Evolutionary conservation across 805 yeast species (phyloP).

Genomic region (Tetrapisispora iriomotensis): DNA sequence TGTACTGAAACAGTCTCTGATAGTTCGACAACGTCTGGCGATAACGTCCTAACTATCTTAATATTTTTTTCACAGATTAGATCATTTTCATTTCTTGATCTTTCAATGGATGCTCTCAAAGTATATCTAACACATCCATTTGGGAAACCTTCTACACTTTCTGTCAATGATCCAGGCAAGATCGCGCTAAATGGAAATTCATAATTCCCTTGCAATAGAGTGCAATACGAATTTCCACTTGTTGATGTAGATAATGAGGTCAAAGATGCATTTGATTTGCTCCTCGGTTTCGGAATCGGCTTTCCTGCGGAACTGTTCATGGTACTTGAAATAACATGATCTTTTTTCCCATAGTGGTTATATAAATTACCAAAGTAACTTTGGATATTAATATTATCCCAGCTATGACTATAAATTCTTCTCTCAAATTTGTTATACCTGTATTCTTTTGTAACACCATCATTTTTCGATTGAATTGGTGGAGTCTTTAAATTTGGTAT

Average conservation of each 20-base stretch:
- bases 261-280: conserved; percentile 14
- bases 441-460: not conserved
- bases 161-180: conserved; percentile 76
- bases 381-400: conserved; percentile 61
- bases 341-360: conserved; percentile 16
- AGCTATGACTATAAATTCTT: conserved; percentile 60
- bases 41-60: conserved; percentile 74
- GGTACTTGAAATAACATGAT: conserved; percentile 9
- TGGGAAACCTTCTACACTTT: conserved; percentile 83
- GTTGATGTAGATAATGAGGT: conserved; percentile 23
- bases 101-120: conserved; percentile 69
- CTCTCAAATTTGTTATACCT: conserved; percentile 46
- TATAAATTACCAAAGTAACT: conserved; percentile 29
- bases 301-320: conserved; percentile 9
- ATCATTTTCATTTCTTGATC: conserved; percentile 65
- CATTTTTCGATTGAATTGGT: conserved; percentile 35
- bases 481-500: conserved; percentile 1
- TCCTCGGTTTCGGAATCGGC: conserved; percentile 23
- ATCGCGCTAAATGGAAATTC: conserved; percentile 83
- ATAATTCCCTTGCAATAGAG: conserved; percentile 65
- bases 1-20: conserved; percentile 90
- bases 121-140: conserved; percentile 66
- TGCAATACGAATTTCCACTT: conserved; percentile 26
- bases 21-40: conserved; percentile 78
- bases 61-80: conserved; percentile 60